These are phyloP conservation scores for Acer yangbiense DNA, from an alignment of 345 rosid species.

Conservation along the genomic window DNA sequence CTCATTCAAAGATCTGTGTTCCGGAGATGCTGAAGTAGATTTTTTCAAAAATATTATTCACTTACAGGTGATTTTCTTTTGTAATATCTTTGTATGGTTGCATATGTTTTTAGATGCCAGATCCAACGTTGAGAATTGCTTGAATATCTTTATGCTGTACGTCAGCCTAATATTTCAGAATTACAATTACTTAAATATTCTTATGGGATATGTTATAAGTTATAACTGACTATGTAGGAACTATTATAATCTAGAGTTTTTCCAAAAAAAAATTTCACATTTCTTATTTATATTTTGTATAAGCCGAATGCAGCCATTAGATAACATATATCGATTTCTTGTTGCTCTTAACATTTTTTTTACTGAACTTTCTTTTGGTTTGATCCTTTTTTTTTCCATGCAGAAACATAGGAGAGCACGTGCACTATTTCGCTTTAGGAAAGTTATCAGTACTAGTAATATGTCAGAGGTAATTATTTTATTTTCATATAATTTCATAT, in stretches of 20 bases:
- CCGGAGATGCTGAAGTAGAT: constrained; percentile 83
- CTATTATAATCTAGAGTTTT: neutral
- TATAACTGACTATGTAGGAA: neutral
- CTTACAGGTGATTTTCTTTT: constrained; percentile 60
- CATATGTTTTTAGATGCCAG: neutral
- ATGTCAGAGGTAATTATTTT: constrained; percentile 56
- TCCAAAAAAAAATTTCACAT: too few species aligned
- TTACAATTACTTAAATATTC: neutral
- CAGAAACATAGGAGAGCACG: constrained; percentile 82
- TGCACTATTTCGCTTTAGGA: constrained; percentile 68
- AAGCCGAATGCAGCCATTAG: neutral
- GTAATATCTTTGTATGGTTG: neutral
- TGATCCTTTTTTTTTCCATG: constrained; percentile 18
- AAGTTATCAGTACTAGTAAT: constrained; percentile 42
- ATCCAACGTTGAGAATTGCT: constrained; percentile 2
- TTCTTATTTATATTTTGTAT: neutral
- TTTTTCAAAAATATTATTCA: constrained; percentile 77
- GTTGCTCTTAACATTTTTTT: neutral
- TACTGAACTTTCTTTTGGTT: neutral
- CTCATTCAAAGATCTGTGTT: constrained; percentile 65
- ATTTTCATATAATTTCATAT: neutral
- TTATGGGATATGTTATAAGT: neutral
- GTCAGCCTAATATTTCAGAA: neutral
- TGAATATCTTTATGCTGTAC: neutral
- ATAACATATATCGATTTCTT: neutral